Conservation (phyloP, 768 basidiomycete species). For the Thelephora aurantiotincta region DNA sequence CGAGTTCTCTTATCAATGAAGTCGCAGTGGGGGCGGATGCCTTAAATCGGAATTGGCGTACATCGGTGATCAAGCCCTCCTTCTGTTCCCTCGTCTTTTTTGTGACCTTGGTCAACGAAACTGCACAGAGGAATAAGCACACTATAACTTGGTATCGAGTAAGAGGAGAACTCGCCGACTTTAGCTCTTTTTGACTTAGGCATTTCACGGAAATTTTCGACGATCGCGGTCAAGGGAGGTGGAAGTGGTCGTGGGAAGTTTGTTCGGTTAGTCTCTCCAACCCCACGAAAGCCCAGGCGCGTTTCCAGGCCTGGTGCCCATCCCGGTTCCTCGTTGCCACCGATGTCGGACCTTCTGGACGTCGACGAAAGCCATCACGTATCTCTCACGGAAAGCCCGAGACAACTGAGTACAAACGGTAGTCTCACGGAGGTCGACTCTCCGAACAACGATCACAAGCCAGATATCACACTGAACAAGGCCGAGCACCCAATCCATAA, state of each 20-base stretch:
- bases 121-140: conserved; percentile 26
- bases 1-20: background rate
- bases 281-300: no score
- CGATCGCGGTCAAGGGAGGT: no score
- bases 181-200: conserved; percentile 84
- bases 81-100: conserved; percentile 93
- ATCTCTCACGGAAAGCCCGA: no score
- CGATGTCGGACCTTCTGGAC: no score
- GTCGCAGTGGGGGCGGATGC: background rate
- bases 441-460: no score
- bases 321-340: no score
- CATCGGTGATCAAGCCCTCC: conserved; percentile 66
- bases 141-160: conserved; percentile 3
- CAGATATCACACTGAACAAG: background rate
- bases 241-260: no score
- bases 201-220: conserved; percentile 30
- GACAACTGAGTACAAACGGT: no score
- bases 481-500: background rate
- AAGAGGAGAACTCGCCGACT: conserved; percentile 44
- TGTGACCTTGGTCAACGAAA: conserved; percentile 85
- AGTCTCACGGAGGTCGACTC: no score
- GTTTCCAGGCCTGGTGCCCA: no score
- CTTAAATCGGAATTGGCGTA: conserved; percentile 18
- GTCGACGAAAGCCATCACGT: no score
- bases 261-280: no score